Conservation (phyloP, 495 filamentous ascomycete genomes). For the Annulohypoxylon bovei region DNA sequence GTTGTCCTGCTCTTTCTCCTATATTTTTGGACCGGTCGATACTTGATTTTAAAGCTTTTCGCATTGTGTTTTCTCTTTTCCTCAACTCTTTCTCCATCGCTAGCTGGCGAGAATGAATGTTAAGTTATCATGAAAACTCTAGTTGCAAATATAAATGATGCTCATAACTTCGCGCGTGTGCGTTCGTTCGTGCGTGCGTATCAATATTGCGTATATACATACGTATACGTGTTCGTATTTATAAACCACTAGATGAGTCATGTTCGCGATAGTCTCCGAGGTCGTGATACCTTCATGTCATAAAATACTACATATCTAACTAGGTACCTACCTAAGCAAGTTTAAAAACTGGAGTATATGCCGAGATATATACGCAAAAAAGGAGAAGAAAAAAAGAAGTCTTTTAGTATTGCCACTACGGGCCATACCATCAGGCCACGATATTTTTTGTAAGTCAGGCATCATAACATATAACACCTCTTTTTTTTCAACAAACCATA, state of each 20-base stretch:
- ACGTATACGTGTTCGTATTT: background rate
- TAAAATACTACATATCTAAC: background rate
- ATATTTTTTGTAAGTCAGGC: conserved; percentile 5
- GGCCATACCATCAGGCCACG: background rate
- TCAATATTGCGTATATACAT: background rate
- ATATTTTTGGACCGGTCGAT: conserved; percentile 34
- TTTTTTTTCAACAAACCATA: conserved; percentile 12
- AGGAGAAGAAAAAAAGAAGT: background rate
- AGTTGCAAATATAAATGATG: conserved; percentile 40
- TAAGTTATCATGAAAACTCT: conserved; percentile 41
- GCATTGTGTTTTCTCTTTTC: conserved; percentile 40
- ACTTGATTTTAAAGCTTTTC: conserved; percentile 41
- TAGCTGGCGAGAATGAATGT: conserved; percentile 39
- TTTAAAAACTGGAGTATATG: background rate
- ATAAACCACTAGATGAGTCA: background rate
- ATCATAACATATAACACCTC: conserved; percentile 16
- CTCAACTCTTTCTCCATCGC: conserved; percentile 35
- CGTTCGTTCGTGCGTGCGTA: background rate
- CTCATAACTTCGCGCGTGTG: conserved; percentile 9
- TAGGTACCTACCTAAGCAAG: background rate
- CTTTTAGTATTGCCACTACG: background rate
- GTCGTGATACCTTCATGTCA: background rate
- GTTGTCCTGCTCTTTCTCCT: conserved; percentile 38
- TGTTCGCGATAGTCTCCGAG: background rate
- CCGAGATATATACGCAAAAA: background rate